Conservation (phyloP, 1,284 basidiomycete genomes). For the Cutaneotrichosporon sp. region DNA sequence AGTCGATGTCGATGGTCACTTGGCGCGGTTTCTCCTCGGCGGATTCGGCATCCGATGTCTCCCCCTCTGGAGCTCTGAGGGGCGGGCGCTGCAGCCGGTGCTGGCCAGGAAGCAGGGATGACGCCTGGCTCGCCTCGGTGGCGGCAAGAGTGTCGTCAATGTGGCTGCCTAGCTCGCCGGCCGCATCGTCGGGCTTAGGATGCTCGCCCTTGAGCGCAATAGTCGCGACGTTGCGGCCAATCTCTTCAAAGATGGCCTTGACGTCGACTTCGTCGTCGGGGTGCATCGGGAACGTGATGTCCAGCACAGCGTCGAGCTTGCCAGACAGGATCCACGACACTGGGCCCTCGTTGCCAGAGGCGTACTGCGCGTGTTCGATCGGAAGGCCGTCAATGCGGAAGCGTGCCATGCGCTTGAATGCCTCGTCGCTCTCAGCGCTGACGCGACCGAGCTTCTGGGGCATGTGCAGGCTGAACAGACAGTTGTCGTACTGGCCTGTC, state of each 20-base stretch:
- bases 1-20: conserved; percentile 82
- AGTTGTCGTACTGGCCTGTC: conserved; percentile 97
- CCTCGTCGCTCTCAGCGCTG: conserved; percentile 66
- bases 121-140: conserved; percentile 39
- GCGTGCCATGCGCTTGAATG: conserved; percentile 84
- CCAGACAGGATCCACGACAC: conserved; percentile 96
- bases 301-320: conserved; percentile 91
- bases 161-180: conserved; percentile 10
- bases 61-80: conserved; percentile 61
- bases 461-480: conserved; percentile 91
- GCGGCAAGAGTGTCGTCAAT: conserved; percentile 50
- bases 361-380: conserved; percentile 89
- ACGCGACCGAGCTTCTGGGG: conserved; percentile 86
- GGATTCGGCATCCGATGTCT: conserved; percentile 10
- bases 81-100: conserved; percentile 80
- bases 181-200: conserved; percentile 35
- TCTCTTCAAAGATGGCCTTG: conserved; percentile 82
- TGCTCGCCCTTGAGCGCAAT: conserved; percentile 45
- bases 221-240: conserved; percentile 71
- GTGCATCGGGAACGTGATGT: conserved; percentile 92
- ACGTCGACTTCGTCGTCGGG: conserved; percentile 65
- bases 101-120: conserved; percentile 73
- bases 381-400: conserved; percentile 95
- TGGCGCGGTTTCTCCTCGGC: conserved; percentile 31
- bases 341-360: conserved; percentile 71